These are phyloP conservation scores for Croton laevigatus DNA, from an alignment of 441 rosid genomes.

Conservation along the genomic window DNA sequence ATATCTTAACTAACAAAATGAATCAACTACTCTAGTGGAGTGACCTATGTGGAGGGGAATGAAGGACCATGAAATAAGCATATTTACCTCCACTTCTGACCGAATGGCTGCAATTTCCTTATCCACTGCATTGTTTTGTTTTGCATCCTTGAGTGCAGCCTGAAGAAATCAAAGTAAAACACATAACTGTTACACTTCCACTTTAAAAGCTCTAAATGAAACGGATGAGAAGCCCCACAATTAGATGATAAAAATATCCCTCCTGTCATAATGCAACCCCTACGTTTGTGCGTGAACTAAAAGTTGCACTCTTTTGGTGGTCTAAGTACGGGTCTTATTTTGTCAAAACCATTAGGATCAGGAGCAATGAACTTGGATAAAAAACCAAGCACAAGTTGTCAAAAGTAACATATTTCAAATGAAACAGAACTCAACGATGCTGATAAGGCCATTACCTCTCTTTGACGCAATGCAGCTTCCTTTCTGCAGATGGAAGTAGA, in stretches of 20 bases:
- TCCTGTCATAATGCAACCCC: conserved; percentile 5
- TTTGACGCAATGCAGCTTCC: conserved; percentile 90
- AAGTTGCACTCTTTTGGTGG: conserved; percentile 17
- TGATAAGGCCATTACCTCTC: conserved; percentile 74
- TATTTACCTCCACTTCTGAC: conserved; percentile 62
- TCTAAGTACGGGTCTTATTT: conserved; percentile 2
- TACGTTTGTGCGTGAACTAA: neutral
- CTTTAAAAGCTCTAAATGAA: neutral
- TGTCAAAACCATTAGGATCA: conserved; percentile 9
- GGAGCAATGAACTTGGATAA: neutral
- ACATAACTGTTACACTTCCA: neutral
- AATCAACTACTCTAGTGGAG: neutral
- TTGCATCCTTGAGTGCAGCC: conserved; percentile 81
- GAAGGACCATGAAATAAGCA: neutral
- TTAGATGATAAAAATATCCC: neutral
- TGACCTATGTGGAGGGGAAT: neutral
- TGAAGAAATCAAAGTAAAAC: conserved; percentile 16
- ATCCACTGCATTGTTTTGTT: conserved; percentile 55
- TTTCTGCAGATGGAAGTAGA: conserved; percentile 44
- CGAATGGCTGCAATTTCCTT: conserved; percentile 65
- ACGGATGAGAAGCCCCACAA: neutral
- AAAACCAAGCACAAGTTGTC: conserved; percentile 10
- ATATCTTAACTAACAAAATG: conserved; percentile 6
- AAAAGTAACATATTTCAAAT: neutral
- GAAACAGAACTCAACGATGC: conserved; percentile 30